Base-by-base conservation (phyloP, 2,329 filamentous ascomycete genomes). In the Cytospora paraplurivora region DNA sequence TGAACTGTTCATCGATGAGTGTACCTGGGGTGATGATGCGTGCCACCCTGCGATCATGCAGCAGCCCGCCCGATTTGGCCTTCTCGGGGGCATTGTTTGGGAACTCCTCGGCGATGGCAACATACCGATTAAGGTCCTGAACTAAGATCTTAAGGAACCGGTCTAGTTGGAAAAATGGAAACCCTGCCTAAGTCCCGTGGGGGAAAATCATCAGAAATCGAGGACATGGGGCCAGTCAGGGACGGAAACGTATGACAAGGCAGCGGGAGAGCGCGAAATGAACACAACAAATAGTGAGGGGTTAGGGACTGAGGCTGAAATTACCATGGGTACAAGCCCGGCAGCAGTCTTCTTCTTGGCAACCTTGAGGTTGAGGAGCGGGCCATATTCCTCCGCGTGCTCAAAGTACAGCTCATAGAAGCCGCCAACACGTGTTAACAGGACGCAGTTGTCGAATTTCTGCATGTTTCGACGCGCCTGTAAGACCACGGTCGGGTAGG, bases 361-460 rank as follows among this genome's bases (percentile, higher is more conserved):
- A 61, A 96, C 87, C 76, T 97, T 98, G 72, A 99, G 78, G 71
- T 93, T 95, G 67, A 99, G 81, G 52, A 96, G 80, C 1, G 93
- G 91, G 1, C 90, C 94, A 74, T 90, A 90, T 72, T 97, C 88
- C 64, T 96, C 91, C 12, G 96, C 95, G 74, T 99, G 93, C 71
- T 96, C 90, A 75, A 98, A 96, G 78, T 99, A 99, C 64, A 99
- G 80, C 84, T 99, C 95, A 76, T 98, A 99, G 77, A 99, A 99
- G 65, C 93, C 89, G 62, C 95, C 95, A 34, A 99, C 93, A 62
- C 94, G 87, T 4, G 95, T 99, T 65, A 99, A 79, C 8, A 99
- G 76, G 47, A 99, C 90, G 76, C 94, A 98, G 71, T 96, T 92
- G 71, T 88, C 86, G 77, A 96, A 97, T 71, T 90, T 93, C 69